Evolutionary conservation across 83 land plant genomes (phyloP).

Genomic region (Diphasiastrum complanatum): DNA sequence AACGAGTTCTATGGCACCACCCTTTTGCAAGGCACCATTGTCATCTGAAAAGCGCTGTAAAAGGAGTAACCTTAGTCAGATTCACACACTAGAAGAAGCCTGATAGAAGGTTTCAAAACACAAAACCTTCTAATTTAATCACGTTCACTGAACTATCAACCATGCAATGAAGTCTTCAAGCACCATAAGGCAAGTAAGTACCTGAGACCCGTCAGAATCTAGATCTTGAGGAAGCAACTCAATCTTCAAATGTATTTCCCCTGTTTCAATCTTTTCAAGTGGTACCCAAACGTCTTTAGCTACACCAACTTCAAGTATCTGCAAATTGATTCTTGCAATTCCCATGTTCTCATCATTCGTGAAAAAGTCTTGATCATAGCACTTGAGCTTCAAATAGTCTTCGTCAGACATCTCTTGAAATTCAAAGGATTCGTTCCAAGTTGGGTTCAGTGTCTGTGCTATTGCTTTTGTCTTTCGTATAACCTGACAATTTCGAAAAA

Average conservation of each 20-base stretch:
- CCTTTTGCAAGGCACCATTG: too few species aligned
- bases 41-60: background rate
- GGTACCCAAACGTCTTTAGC: conserved; percentile 36
- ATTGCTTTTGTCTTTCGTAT: conserved; percentile 37
- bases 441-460: conserved; percentile 30
- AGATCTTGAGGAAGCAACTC: conserved; percentile 25
- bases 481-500: conserved; percentile 16
- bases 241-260: conserved; percentile 31
- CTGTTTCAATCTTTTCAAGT: conserved; percentile 29
- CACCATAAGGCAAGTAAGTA: too few species aligned
- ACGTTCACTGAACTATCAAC: too few species aligned
- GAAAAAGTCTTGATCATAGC: conserved; percentile 37
- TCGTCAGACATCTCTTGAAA: conserved; percentile 29
- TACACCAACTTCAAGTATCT: conserved; percentile 27
- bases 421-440: conserved; percentile 29
- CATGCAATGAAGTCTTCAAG: too few species aligned
- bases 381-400: conserved; percentile 38
- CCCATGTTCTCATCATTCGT: conserved; percentile 42
- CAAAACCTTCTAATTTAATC: too few species aligned
- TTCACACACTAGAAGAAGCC: too few species aligned
- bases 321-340: conserved; percentile 36
- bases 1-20: conserved; percentile 16
- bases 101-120: too few species aligned
- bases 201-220: conserved; percentile 15
- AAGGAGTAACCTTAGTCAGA: background rate